Percentiles rank a stretch among this genome's conserved stretches.
Conservation (phyloP, 2,329 filamentous ascomycete species). For the Pestalotiopsis sp. region DNA sequence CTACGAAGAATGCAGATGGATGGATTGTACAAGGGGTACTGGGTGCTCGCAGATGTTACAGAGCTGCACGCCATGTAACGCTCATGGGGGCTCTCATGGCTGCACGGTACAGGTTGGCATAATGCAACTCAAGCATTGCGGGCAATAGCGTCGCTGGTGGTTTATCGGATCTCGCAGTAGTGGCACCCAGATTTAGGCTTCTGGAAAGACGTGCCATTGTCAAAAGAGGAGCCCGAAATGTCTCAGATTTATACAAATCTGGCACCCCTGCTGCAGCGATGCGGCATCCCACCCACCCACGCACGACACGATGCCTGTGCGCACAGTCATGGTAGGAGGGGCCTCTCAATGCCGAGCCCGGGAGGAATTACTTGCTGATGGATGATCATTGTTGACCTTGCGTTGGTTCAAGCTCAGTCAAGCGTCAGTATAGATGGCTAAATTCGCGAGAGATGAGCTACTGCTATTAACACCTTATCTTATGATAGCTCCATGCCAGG, state of each 20-base stretch:
- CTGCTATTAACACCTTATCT: background rate
- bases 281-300: background rate
- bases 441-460: background rate
- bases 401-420: background rate
- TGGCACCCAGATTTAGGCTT: background rate
- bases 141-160: background rate
- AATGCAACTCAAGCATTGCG: background rate
- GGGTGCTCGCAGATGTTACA: background rate
- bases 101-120: background rate
- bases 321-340: background rate
- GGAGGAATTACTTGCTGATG: background rate
- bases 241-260: background rate
- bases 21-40: background rate
- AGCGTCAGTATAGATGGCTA: background rate
- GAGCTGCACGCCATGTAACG: background rate
- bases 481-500: background rate
- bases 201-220: background rate
- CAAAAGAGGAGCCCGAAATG: background rate
- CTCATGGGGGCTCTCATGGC: background rate
- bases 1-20: background rate
- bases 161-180: background rate
- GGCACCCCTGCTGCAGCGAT: background rate
- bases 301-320: background rate
- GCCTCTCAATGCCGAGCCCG: background rate
- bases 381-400: background rate